Evolutionary conservation across 495 filamentous ascomycete genomes (phyloP).

Genomic region (Penicillium canescens): DNA sequence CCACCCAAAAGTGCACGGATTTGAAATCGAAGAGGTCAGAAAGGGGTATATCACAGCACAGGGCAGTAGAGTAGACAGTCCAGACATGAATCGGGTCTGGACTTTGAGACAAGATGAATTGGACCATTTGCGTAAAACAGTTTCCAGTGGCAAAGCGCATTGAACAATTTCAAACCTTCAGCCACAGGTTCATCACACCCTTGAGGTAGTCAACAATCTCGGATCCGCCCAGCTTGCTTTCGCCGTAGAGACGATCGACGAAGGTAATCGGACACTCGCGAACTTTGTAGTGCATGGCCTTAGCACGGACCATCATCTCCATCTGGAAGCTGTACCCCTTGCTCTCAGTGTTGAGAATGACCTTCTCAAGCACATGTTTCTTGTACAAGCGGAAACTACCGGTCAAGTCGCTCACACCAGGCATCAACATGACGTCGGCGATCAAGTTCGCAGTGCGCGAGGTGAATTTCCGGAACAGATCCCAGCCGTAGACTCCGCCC

Average conservation of each 20-base stretch:
- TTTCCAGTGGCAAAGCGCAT: constrained; percentile 1
- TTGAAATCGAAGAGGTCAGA: constrained; percentile 14
- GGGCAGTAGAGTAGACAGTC: constrained; percentile 9
- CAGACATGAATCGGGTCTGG: constrained; percentile 7
- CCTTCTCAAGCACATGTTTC: constrained; percentile 82
- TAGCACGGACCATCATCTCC: constrained; percentile 94
- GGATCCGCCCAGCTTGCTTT: constrained; percentile 89
- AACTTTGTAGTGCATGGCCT: constrained; percentile 86
- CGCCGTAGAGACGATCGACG: constrained; percentile 92
- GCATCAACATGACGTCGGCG: constrained; percentile 89
- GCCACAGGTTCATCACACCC: constrained; percentile 86
- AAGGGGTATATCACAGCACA: constrained; percentile 31
- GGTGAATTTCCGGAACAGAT: constrained; percentile 93
- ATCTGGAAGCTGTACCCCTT: constrained; percentile 99
- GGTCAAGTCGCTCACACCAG: constrained; percentile 95
- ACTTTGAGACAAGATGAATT: constrained; percentile 10
- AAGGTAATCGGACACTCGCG: constrained; percentile 95
- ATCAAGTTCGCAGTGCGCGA: constrained; percentile 90
- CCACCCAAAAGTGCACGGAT: constrained; percentile 22
- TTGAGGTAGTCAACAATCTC: constrained; percentile 99
- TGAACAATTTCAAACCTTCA: constrained; percentile 64
- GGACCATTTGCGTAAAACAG: constrained; percentile 1
- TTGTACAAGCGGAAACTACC: constrained; percentile 95
- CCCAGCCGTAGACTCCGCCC: constrained; percentile 96
- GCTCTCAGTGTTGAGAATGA: constrained; percentile 81